These are phyloP conservation scores for Clarkia xantiana DNA, from an alignment of 345 rosid species.

Conservation along the genomic window DNA sequence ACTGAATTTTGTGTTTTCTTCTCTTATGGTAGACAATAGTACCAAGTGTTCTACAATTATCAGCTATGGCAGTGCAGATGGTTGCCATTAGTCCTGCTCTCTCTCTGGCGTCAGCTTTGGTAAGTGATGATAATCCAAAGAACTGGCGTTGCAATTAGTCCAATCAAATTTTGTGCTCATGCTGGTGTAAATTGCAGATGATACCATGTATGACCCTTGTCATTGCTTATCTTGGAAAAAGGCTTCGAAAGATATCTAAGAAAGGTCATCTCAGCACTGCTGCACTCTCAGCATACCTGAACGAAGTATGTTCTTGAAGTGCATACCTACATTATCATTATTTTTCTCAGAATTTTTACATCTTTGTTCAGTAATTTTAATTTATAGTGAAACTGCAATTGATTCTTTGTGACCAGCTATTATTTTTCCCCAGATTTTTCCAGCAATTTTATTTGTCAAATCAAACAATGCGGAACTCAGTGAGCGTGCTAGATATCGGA, in stretches of 20 bases:
- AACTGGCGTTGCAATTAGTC: too few relatives aligned
- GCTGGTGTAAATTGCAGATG: slow-evolving; percentile 22
- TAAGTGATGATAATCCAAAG: slow-evolving; percentile 14
- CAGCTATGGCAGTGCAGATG: slow-evolving; percentile 75
- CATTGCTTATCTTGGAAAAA: slow-evolving; percentile 59
- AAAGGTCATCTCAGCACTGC: slow-evolving; percentile 58
- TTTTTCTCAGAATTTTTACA: background rate
- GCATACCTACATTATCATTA: slow-evolving; percentile 5
- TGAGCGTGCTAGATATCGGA: slow-evolving; percentile 59
- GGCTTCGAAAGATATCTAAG: slow-evolving; percentile 63
- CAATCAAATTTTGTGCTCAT: too few relatives aligned
- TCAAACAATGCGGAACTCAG: slow-evolving; percentile 75
- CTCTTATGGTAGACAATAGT: slow-evolving; percentile 49
- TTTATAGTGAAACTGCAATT: background rate
- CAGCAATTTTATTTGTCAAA: slow-evolving; percentile 77
- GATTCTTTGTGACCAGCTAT: background rate
- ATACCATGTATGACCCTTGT: slow-evolving; percentile 64
- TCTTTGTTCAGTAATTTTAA: background rate
- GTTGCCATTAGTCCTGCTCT: slow-evolving; percentile 62
- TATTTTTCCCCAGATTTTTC: slow-evolving; percentile 42
- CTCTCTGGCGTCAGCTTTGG: slow-evolving; percentile 67
- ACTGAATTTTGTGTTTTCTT: background rate
- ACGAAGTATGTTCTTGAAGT: slow-evolving; percentile 66
- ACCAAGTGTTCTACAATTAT: slow-evolving; percentile 64
- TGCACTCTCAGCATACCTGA: slow-evolving; percentile 62